Evolutionary conservation across 768 basidiomycete species (phyloP).

Genomic region (Harrya chromipes): DNA sequence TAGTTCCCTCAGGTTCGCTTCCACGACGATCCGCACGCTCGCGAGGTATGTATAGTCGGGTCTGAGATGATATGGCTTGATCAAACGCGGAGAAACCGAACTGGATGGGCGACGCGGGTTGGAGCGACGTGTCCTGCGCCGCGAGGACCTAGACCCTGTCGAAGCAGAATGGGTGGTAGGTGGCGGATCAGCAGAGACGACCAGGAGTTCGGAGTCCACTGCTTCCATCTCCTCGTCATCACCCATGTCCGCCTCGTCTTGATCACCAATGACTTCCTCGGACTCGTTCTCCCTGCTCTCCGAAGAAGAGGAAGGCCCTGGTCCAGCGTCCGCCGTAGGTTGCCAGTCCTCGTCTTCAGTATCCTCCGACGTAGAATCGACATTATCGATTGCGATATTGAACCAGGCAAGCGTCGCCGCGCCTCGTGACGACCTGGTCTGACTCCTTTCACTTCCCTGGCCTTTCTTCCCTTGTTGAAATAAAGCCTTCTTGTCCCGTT

Average conservation of each 20-base stretch:
- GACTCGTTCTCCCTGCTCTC: neutral
- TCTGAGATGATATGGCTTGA: conserved; percentile 30
- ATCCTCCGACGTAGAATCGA: conserved; percentile 12
- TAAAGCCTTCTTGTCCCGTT: neutral
- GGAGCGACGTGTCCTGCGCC: conserved; percentile 18
- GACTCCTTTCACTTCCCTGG: neutral
- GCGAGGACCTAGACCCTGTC: conserved; percentile 2
- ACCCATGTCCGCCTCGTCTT: conserved; percentile 6
- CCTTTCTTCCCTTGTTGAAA: neutral
- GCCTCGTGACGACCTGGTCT: neutral
- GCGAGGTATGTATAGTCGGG: conserved; percentile 54
- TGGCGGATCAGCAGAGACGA: neutral
- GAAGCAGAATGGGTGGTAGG: neutral
- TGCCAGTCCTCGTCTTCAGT: conserved; percentile 23
- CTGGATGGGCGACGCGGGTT: conserved; percentile 14
- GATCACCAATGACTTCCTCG: neutral
- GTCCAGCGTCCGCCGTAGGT: neutral
- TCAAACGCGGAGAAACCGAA: conserved; percentile 16
- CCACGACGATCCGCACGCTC: conserved; percentile 48
- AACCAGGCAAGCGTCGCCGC: conserved; percentile 15
- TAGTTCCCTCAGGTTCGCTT: conserved; percentile 47
- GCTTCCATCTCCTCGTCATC: conserved; percentile 14
- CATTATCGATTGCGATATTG: conserved; percentile 8
- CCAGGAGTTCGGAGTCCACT: neutral
- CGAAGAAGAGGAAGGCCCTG: neutral